Percentiles rank a stretch among this genome's conserved stretches.
Conservation (phyloP, 2,329 filamentous ascomycete genomes). For the Bipolaris gigantea region DNA sequence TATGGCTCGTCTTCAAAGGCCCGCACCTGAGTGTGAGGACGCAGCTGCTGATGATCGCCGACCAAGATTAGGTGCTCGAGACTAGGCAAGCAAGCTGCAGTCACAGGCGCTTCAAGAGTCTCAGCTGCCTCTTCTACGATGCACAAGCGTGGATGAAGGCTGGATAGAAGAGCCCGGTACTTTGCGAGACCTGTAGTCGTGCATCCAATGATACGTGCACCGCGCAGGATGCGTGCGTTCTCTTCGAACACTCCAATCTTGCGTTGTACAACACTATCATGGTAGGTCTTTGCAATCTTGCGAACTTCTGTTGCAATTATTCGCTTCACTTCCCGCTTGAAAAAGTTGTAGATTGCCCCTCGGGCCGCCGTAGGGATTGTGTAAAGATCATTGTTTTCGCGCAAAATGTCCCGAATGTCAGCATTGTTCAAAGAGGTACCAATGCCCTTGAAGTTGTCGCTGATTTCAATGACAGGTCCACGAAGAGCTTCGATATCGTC, state of each 20-base stretch:
- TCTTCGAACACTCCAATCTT: slow-evolving; percentile 62
- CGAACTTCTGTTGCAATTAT: slow-evolving; percentile 54
- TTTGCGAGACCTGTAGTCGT: slow-evolving; percentile 83
- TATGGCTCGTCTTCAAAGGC: slow-evolving; percentile 64
- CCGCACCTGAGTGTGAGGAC: slow-evolving; percentile 66
- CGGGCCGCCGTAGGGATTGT: slow-evolving; percentile 59
- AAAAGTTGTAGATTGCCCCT: slow-evolving; percentile 66
- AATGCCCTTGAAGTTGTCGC: slow-evolving; percentile 47
- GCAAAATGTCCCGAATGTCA: slow-evolving; percentile 44
- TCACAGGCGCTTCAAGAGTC: slow-evolving; percentile 66
- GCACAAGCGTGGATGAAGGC: slow-evolving; percentile 66
- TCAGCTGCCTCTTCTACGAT: slow-evolving; percentile 82
- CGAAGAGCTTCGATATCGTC: slow-evolving; percentile 50
- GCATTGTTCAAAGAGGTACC: slow-evolving; percentile 25
- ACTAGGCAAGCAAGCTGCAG: slow-evolving; percentile 62
- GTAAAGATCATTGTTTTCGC: slow-evolving; percentile 59
- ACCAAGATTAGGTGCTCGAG: slow-evolving; percentile 69
- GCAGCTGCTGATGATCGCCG: slow-evolving; percentile 80
- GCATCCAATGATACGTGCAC: slow-evolving; percentile 62
- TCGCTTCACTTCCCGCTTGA: slow-evolving; percentile 60
- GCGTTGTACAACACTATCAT: slow-evolving; percentile 54
- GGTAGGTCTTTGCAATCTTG: slow-evolving; percentile 54
- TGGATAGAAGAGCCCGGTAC: slow-evolving; percentile 70
- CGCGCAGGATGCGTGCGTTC: slow-evolving; percentile 51
- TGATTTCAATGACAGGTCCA: slow-evolving; percentile 37